Base-by-base conservation (phyloP, 176 grass and related monocot genomes). In the Canna indica region DNA sequence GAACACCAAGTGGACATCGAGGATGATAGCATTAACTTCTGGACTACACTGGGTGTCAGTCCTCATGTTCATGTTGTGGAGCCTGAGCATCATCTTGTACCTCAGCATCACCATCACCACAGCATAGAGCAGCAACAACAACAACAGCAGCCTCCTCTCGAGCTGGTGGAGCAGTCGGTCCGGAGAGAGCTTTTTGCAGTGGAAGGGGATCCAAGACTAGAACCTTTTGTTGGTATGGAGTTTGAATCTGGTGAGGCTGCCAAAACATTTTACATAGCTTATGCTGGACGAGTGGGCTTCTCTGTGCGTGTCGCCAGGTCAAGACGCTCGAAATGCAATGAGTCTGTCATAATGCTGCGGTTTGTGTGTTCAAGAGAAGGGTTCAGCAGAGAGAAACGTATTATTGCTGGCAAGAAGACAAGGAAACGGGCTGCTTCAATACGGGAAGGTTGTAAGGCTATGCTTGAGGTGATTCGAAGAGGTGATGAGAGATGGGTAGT, bases 21-120 rank as follows among this genome's bases (percentile, higher is more conserved):
- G 79, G 94, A 99, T 17, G 94, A 99, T 52, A 99, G 77, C 80
- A 99, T 99, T 80, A 93, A 90, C 72, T 99, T 99, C 79, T 99
- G 89, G 89, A 84, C 86, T 3, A 88, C 86, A 17, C 86, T 99
- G 24, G 94, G 86, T 7, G 84, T 96, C 60, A 88, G 85, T 76
- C 79, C 91, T 61, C 81, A 88, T 75, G 88, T 80, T 79, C 85
- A 75, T 31, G 78, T 80, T 36, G 82, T 85, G 4, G 94, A 99
- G 34, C 47, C 64, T 4, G 65, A 59, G 29, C 76, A 76, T 24
- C 64, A 59, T 26, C 59, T 61, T 35, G 59, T 76, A 3, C 22
- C 47, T 11, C 75, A 57, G 68, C 73, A 77, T 57, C 61, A 75
- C 30, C 78, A 81, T 77, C 86, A 91, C 44, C 64, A 34, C 79